phyloP scores from a whole-genome alignment of 805 yeast genomes.

The Suhomyces tanzawaensis region DNA sequence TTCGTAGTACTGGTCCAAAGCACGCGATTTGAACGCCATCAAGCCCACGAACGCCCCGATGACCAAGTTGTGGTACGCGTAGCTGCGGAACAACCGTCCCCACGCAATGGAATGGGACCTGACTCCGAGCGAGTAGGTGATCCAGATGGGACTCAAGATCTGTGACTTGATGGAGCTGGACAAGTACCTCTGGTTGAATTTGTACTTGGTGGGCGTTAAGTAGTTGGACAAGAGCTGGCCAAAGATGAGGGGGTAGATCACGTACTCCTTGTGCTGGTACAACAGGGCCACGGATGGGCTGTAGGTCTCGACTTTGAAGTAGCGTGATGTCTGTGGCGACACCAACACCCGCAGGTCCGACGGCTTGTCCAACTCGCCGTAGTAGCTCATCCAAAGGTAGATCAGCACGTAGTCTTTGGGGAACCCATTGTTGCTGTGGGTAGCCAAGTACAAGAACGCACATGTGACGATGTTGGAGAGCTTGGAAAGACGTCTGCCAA shows the following conservation, averaged over 20 bases:
- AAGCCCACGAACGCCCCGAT: slow-evolving; percentile 19
- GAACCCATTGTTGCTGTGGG: slow-evolving; percentile 20
- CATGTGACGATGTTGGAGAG: slow-evolving; percentile 25
- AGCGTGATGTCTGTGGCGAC: slow-evolving; percentile 25
- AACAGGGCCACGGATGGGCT: slow-evolving; percentile 16
- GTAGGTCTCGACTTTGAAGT: slow-evolving; percentile 25
- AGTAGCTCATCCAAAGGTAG: slow-evolving; percentile 32
- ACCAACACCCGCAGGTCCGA: slow-evolving; percentile 27
- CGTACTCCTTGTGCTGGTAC: slow-evolving; percentile 30
- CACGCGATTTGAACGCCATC: slow-evolving; percentile 18
- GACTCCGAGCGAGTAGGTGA: slow-evolving; percentile 31
- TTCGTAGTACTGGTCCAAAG: slow-evolving; percentile 24
- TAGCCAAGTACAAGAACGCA: slow-evolving; percentile 25
- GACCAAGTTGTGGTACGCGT: slow-evolving; percentile 24
- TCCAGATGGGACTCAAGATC: slow-evolving; percentile 42
- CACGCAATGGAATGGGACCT: slow-evolving; percentile 25
- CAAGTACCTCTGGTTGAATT: slow-evolving; percentile 35
- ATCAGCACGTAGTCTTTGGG: slow-evolving; percentile 40
- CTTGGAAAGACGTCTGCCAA: slow-evolving; percentile 16
- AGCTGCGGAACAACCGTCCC: slow-evolving; percentile 26
- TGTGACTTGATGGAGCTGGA: slow-evolving; percentile 29
- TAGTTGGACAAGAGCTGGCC: slow-evolving; percentile 41
- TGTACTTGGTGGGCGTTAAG: slow-evolving; percentile 37
- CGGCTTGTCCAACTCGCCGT: slow-evolving; percentile 33
- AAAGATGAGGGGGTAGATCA: slow-evolving; percentile 35